Evolutionary conservation across 768 basidiomycete genomes (phyloP), one percentile per base, ranked within the genome.

Genomic region (Russula sp.): DNA sequence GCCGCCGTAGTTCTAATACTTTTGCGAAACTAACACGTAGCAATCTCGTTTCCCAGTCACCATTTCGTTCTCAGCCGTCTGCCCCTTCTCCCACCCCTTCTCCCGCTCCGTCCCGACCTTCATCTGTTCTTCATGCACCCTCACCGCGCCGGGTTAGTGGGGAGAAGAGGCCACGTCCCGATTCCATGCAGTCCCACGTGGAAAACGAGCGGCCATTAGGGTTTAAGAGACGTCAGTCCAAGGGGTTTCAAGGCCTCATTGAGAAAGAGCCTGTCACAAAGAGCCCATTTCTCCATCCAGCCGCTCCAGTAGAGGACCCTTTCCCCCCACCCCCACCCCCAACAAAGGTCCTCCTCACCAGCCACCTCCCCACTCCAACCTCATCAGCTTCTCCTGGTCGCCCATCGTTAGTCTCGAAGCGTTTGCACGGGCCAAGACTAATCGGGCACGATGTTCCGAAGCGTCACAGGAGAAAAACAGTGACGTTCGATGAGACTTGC

Each of bases 41-140:
- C 73, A 86, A 88, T 72, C 85, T 92, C 61, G 92, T 94, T 20
- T 86, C 88, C 32, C 92, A 92, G 69, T 94, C 92, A 13, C 91
- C 91, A 11, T 94, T 94, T 78, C 89, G 88, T 70, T 83, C 83
- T 2, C 83, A 85, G 65, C 78, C 83, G 28, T 79, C 84, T 54
- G 36, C 36, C 36, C 36, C 1, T 3, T 36, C 36, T 36, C 78
- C 79, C n/a, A 78, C 83, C 36, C 74, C 81, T 3, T 13, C 56
- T 2, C 68, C 66, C 5, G 14, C 40, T 0, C 66, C 66, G 18
- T 40, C 62, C 5, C 75, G 63, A 22, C 80, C n/a, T 44, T 67
- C 71, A 44, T 74, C 79, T 22, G 67, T 72, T 22, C 1, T 76
- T 76, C 69, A 79, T 76, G 32, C 67, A 65, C 59, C 70, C 65